phyloP scores from a whole-genome alignment of 164 flowering plant genomes.

The Berberis vulgaris region DNA sequence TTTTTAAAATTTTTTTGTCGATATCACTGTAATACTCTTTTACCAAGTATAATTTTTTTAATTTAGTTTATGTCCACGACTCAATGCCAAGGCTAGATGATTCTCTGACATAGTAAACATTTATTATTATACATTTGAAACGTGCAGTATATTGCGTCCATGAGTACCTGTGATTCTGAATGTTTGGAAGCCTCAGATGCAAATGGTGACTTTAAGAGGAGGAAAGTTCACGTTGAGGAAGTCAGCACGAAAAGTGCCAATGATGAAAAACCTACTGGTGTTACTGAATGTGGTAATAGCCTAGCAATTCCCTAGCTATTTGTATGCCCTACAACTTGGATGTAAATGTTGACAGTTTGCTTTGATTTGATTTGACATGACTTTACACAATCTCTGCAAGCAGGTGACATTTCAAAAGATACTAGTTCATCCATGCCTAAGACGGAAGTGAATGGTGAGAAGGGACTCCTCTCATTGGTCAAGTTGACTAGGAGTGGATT shows the following conservation, averaged over 20 bases:
- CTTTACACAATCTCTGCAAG: slow-evolving; percentile 4
- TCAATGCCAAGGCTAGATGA: not conserved
- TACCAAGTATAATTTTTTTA: too few species aligned
- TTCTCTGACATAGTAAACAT: not conserved
- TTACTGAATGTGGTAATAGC: slow-evolving; percentile 15
- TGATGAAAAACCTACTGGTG: slow-evolving; percentile 9
- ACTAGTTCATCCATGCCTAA: slow-evolving; percentile 8
- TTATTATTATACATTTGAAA: not conserved
- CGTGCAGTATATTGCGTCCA: slow-evolving; percentile 38
- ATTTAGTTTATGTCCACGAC: not conserved
- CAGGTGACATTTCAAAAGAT: slow-evolving; percentile 25
- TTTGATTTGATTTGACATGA: not conserved
- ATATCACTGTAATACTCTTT: too few species aligned
- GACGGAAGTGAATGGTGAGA: slow-evolving; percentile 15
- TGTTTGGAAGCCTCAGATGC: slow-evolving; percentile 18
- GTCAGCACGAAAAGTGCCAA: slow-evolving; percentile 11
- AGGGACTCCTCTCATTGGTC: slow-evolving; percentile 49
- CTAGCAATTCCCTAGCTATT: not conserved
- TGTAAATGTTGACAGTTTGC: not conserved
- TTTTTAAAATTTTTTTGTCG: too few species aligned
- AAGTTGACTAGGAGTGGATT: slow-evolving; percentile 82
- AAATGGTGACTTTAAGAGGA: slow-evolving; percentile 30
- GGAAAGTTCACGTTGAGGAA: slow-evolving; percentile 32
- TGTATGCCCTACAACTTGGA: too few species aligned
- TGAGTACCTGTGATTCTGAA: slow-evolving; percentile 13